phyloP scores from a whole-genome alignment of 73 alveolate species.

The Paramecium bursaria region DNA sequence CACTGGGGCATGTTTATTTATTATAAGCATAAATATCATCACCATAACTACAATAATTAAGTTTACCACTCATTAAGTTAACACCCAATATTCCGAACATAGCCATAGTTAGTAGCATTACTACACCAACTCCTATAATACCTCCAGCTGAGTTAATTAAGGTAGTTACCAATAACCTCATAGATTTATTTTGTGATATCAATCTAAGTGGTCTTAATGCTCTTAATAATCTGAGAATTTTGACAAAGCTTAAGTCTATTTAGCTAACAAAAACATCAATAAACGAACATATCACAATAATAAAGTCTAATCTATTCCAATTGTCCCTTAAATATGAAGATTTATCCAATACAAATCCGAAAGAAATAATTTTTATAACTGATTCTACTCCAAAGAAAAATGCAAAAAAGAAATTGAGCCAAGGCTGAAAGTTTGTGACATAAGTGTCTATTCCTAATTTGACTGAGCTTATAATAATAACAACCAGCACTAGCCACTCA shows the following conservation, averaged over 20 bases:
- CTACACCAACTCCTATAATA: conserved; percentile 85
- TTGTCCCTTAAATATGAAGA: conserved; percentile 90
- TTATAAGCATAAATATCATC: too few relatives aligned
- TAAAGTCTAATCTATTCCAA: conserved; percentile 95
- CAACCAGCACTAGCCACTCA: conserved; percentile 82
- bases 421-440: conserved; percentile 48
- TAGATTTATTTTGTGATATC: conserved; percentile 84
- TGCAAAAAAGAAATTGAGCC: conserved; percentile 84
- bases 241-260: conserved; percentile 79
- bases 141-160: conserved; percentile 88
- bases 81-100: conserved; percentile 86
- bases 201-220: conserved; percentile 92
- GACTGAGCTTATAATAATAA: conserved; percentile 83
- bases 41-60: conserved; percentile 72
- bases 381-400: conserved; percentile 86
- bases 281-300: conserved; percentile 87
- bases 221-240: conserved; percentile 89
- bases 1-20: too few relatives aligned
- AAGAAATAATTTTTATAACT: conserved; percentile 84
- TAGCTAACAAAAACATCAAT: conserved; percentile 82
- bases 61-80: conserved; percentile 79
- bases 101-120: conserved; percentile 73
- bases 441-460: conserved; percentile 93
- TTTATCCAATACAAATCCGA: conserved; percentile 90
- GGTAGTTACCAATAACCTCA: conserved; percentile 90